These are phyloP conservation scores for Yamadazyma buinensis DNA, from an alignment of 1,139 yeast genomes.

Conservation along the genomic window DNA sequence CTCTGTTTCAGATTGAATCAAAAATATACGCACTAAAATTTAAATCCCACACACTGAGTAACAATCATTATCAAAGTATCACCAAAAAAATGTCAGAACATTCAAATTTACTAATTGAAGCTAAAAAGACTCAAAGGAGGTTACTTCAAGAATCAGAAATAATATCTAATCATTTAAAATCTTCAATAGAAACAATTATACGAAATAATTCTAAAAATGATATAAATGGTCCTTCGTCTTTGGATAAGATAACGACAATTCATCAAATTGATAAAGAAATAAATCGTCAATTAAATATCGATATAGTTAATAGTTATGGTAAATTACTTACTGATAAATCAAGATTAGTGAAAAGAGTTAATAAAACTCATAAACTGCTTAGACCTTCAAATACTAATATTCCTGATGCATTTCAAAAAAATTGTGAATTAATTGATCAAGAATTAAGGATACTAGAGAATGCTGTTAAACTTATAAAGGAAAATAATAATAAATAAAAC, in stretches of 20 bases:
- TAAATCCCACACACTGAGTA: neutral
- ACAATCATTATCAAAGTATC: neutral
- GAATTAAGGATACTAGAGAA: constrained; percentile 46
- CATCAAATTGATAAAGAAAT: constrained; percentile 39
- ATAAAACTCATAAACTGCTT: constrained; percentile 16
- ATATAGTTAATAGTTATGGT: constrained; percentile 23
- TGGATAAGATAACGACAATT: constrained; percentile 44
- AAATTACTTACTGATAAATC: constrained; percentile 20
- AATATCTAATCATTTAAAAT: constrained; percentile 26
- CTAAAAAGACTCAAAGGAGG: constrained; percentile 33
- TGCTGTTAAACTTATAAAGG: constrained; percentile 20
- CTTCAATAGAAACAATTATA: constrained; percentile 22
- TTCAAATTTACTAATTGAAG: constrained; percentile 27
- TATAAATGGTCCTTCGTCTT: constrained; percentile 22
- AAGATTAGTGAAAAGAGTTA: constrained; percentile 18
- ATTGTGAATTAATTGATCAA: constrained; percentile 43
- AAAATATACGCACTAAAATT: neutral
- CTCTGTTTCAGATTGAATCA: too few species aligned
- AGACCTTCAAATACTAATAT: constrained; percentile 14
- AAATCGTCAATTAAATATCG: constrained; percentile 30
- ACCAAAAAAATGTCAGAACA: constrained; percentile 18
- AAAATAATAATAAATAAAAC: too few species aligned
- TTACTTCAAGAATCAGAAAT: constrained; percentile 26
- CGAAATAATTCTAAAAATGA: constrained; percentile 24
- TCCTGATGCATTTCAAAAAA: constrained; percentile 33